Evolutionary conservation across 768 basidiomycete species (phyloP).

Genomic region (Glaciozyma martinii): DNA sequence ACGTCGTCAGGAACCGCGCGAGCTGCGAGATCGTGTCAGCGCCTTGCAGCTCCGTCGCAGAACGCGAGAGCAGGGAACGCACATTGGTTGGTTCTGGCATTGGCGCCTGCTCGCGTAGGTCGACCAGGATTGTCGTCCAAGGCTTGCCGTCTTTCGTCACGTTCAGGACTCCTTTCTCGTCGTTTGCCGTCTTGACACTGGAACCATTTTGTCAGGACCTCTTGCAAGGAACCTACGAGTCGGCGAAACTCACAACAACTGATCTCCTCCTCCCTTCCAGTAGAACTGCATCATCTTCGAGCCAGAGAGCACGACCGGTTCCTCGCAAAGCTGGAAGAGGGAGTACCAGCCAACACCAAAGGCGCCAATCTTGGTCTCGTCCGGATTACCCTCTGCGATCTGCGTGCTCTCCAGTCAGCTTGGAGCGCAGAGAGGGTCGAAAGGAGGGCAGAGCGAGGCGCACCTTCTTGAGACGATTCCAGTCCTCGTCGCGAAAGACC

Average conservation of each 20-base stretch:
- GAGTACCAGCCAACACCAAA: slow-evolving; percentile 50
- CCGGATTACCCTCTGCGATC: slow-evolving; percentile 82
- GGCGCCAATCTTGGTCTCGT: slow-evolving; percentile 91
- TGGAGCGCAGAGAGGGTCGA: too few species aligned
- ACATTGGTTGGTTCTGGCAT: slow-evolving; percentile 67
- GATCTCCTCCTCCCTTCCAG: slow-evolving; percentile 71
- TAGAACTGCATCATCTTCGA: slow-evolving; percentile 86
- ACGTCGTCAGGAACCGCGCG: slow-evolving; percentile 63
- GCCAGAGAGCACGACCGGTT: slow-evolving; percentile 48
- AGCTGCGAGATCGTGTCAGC: neutral
- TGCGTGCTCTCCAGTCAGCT: slow-evolving; percentile 1
- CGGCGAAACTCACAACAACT: slow-evolving; percentile 36
- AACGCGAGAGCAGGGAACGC: slow-evolving; percentile 48
- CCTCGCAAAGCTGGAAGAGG: slow-evolving; percentile 38
- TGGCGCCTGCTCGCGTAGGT: slow-evolving; percentile 65
- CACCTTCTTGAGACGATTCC: slow-evolving; percentile 82
- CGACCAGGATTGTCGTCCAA: slow-evolving; percentile 90
- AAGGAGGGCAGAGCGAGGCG: too few species aligned
- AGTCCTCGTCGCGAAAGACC: slow-evolving; percentile 72
- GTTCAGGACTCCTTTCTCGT: slow-evolving; percentile 19
- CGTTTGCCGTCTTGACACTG: slow-evolving; percentile 36
- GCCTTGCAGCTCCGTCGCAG: too few species aligned
- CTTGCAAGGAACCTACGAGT: too few species aligned
- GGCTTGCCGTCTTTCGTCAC: slow-evolving; percentile 37
- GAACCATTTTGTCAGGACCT: slow-evolving; percentile 43